Evolutionary conservation across 2,329 filamentous ascomycete genomes (phyloP), one percentile per base, ranked within the genome.

Genomic region (Nannizziopsis barbatae): DNA sequence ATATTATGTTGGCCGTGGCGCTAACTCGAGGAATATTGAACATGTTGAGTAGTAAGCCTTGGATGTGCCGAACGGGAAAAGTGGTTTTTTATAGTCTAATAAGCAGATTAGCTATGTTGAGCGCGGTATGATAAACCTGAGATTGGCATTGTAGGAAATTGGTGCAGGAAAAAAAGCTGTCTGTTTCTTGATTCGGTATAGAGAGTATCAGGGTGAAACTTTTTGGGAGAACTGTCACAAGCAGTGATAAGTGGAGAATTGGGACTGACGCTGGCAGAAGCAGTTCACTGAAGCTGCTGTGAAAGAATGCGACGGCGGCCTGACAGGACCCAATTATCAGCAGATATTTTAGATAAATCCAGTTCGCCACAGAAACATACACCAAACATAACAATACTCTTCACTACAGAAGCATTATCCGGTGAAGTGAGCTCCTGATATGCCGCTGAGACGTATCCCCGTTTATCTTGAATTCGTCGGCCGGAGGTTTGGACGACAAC

Each of bases 341-440:
- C 8, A 10, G 14, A 27, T 7, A 27, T 27, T 27, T 27, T 27
- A 27, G 7, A 27, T 7, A 4, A 27, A 27, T 27, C 7, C 3
- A 7, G 22, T 27, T 7, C 3, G 7, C 7, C 22, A 27, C 22
- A 27, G 22, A 27, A 20, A 71, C 80, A 62, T 73, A 85, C 81
- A 49, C 80, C 80, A 61, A 85, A 85, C 58, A 84, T 64, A 54
- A 77, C 72, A 56, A 85, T 68, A 61, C 81, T 84, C 58, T 78
- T 75, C 52, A 85, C 81, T 49, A 84, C 75, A 49, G 79, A 75
- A 42, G 79, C 74, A 66, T 86, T 85, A 61, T 86, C 82, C 31
- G 81, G 66, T 22, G 76, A 75, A 48, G 79, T 84, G 60, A 84
- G 60, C 55, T 77, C 71, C 52, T 75, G 72, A 65, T 83, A 84